A percentile compares a stretch with the other conserved stretches of the same genome.
Evolutionary conservation across 148 eudicot species (phyloP).

Genomic region (Rhododendron griersonianum): DNA sequence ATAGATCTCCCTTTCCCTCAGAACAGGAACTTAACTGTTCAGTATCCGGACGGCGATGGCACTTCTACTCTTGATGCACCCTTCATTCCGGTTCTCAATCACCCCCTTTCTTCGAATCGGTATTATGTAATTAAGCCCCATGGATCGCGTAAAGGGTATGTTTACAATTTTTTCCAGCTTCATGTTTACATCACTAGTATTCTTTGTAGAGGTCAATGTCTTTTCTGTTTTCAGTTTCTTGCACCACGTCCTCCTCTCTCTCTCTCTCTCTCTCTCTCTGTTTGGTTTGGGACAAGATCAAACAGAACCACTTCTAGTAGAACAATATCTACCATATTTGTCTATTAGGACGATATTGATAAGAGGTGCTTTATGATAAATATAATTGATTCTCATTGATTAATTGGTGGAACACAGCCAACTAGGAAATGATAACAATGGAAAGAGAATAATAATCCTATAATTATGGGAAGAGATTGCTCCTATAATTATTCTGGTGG

Average conservation of each 20-base stretch:
- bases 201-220: background rate
- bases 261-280: no score
- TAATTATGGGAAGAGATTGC: no score
- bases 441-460: no score
- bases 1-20: constrained; percentile 56
- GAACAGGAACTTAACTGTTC: constrained; percentile 35
- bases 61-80: constrained; percentile 8
- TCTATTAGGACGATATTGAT: no score
- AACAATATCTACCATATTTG: no score
- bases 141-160: constrained; percentile 46
- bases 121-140: constrained; percentile 36
- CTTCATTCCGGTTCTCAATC: constrained; percentile 49
- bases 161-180: background rate
- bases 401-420: no score
- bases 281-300: no score
- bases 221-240: background rate
- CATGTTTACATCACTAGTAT: background rate
- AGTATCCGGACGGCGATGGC: background rate
- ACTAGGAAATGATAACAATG: no score
- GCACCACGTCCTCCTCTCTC: background rate
- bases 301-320: no score
- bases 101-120: constrained; percentile 37
- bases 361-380: no score
- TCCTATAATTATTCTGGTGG: no score
- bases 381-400: no score